Evolutionary conservation across 352 stramenopile species (phyloP).

Genomic region (Phytophthora pisi): DNA sequence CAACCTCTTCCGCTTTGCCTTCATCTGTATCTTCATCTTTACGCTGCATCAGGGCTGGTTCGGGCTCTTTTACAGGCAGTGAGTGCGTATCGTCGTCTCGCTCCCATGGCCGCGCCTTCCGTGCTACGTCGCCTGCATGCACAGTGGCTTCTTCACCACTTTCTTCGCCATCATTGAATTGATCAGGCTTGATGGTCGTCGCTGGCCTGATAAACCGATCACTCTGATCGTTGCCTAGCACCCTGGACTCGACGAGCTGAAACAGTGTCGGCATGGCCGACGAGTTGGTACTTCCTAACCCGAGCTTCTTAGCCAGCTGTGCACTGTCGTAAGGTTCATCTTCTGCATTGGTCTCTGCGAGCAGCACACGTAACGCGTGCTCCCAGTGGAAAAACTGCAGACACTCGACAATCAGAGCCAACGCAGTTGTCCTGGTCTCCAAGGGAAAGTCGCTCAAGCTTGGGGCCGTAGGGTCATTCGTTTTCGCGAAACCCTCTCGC

Average conservation of each 20-base stretch:
- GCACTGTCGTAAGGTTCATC: constrained; percentile 6
- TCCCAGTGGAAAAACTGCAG: constrained; percentile 66
- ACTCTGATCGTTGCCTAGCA: constrained; percentile 5
- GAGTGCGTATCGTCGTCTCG: constrained; percentile 6
- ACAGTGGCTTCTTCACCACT: constrained; percentile 9
- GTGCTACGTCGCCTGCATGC: not conserved
- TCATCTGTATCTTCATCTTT: constrained; percentile 1
- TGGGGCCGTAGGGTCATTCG: constrained; percentile 15
- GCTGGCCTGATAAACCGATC: not conserved
- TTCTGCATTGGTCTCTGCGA: constrained; percentile 47
- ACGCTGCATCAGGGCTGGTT: not conserved
- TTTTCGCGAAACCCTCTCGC: constrained; percentile 27
- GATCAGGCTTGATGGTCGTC: constrained; percentile 1
- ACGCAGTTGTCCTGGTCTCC: constrained; percentile 36
- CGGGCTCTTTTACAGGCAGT: not conserved
- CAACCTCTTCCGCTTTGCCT: constrained; percentile 20
- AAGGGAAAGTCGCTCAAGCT: constrained; percentile 37
- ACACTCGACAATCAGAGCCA: constrained; percentile 66
- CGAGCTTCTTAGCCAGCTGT: constrained; percentile 30
- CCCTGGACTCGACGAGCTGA: constrained; percentile 32
- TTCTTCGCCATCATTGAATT: constrained; percentile 8
- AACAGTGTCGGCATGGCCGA: constrained; percentile 34
- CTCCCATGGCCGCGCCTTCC: constrained; percentile 9
- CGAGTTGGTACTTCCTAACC: constrained; percentile 3
- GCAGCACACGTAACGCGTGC: constrained; percentile 57